phyloP scores from a whole-genome alignment of 1,284 basidiomycete species.

The Tylopilus sp. region DNA sequence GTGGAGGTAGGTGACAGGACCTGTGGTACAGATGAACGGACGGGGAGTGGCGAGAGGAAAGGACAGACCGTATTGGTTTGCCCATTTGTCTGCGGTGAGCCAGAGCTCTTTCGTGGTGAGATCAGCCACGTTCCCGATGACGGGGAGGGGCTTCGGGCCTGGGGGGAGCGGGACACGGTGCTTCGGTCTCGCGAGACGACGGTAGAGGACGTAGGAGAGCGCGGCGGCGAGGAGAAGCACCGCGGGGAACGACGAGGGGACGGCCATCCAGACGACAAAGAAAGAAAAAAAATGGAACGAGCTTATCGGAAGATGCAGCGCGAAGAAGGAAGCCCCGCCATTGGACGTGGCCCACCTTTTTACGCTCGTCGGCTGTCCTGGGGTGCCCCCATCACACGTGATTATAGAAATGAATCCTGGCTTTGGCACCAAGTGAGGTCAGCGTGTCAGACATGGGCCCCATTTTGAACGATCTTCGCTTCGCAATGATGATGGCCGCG shows the following conservation, averaged over 20 bases:
- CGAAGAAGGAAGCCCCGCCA: slow-evolving; percentile 36
- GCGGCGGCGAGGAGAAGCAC: slow-evolving; percentile 31
- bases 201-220: slow-evolving; percentile 33
- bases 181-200: slow-evolving; percentile 22
- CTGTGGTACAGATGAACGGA: slow-evolving; percentile 44
- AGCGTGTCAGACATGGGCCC: not conserved
- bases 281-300: slow-evolving; percentile 2
- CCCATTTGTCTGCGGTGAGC: slow-evolving; percentile 61
- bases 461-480: not conserved
- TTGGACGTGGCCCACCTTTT: slow-evolving; percentile 15
- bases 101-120: slow-evolving; percentile 68
- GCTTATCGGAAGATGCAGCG: slow-evolving; percentile 27
- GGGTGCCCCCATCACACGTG: slow-evolving; percentile 20
- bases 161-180: slow-evolving; percentile 58
- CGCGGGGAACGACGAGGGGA: slow-evolving; percentile 19
- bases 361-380: slow-evolving; percentile 15
- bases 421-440: not conserved
- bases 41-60: not conserved
- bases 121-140: slow-evolving; percentile 72
- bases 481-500: not conserved
- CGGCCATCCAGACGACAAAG: slow-evolving; percentile 21
- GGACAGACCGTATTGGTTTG: slow-evolving; percentile 60
- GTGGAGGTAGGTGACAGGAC: slow-evolving; percentile 74
- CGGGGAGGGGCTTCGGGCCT: slow-evolving; percentile 72
- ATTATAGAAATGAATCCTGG: not conserved